Base-by-base conservation (phyloP, 2,329 filamentous ascomycete genomes). In the Bipolaris gigantea region DNA sequence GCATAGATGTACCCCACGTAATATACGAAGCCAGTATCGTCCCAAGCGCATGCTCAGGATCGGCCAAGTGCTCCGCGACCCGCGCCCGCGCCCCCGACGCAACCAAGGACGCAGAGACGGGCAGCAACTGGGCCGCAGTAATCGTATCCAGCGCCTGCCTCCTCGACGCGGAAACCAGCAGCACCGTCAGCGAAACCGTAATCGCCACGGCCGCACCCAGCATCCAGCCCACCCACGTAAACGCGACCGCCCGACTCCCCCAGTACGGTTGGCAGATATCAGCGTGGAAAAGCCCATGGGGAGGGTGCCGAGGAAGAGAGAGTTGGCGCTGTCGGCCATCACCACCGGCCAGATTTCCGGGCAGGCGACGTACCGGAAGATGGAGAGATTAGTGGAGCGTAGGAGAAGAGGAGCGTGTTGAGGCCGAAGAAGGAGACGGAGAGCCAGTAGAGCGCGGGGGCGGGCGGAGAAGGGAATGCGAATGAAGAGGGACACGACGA, bases 221-320 rank as follows among this genome's bases (percentile, higher is more conserved):
- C 62, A 80, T 80, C 81, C 80, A 83, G 35, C 79, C 65, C 1
- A 72, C 73, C 78, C 79, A 82, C 0, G 75, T 79, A 30, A 80
- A 60, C 0, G 66, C 74, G 0, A 69, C 73, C n/a, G 81, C 75
- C 79, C 83, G 83, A 13, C 76, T 61, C 1, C 84, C 85, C 86
- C 84, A 89, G n/a, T 73, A 75, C 0, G 81, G 81, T 7, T 81
- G 76, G 67, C 85, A 88, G 86, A 85, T 56, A 89, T 81, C 39
- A 89, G 83, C 1, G 86, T 89, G 0, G 85, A 83, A 53, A 89
- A 81, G 0, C 81, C 86, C 84, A 89, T 89, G 0, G 86, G 86
- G 30, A 88, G 81, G 0, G 85, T 87, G 0, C 75, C 87, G 3
- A 90, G 73, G 60, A 90, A 90, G 48, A 90, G 77, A 1, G 83